Conservation (phyloP, 2,329 filamentous ascomycete genomes). For the Paracamarosporium sp. region DNA sequence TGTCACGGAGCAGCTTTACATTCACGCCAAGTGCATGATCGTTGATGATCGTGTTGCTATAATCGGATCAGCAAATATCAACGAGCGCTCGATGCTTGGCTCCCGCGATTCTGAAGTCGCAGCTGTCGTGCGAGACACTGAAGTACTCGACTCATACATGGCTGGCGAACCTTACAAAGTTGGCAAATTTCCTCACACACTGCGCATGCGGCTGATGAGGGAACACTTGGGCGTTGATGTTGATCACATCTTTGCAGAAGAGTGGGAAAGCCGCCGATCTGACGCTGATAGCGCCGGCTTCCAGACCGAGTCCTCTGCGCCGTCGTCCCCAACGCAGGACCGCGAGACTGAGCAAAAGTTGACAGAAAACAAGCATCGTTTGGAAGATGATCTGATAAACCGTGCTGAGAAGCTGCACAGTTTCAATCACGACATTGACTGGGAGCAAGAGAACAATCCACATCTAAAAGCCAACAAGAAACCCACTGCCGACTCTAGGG, state of each 20-base stretch:
- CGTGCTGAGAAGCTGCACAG: conserved; percentile 66
- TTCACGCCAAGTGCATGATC: conserved; percentile 96
- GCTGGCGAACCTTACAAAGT: conserved; percentile 87
- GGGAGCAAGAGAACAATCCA: conserved; percentile 64
- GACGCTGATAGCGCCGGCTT: conserved; percentile 74
- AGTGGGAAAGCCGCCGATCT: conserved; percentile 40
- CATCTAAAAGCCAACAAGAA: conserved; percentile 63
- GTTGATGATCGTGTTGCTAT: conserved; percentile 92
- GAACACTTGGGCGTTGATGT: conserved; percentile 97
- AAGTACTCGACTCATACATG: conserved; percentile 93
- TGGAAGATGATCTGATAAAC: conserved; percentile 64
- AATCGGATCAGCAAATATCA: conserved; percentile 98
- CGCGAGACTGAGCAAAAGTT: conserved; percentile 48
- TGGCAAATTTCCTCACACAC: conserved; percentile 88
- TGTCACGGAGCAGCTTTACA: conserved; percentile 96
- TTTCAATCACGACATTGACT: conserved; percentile 78
- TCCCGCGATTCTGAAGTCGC: conserved; percentile 91
- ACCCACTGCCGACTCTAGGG: conserved; percentile 62
- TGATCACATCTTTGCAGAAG: conserved; percentile 70
- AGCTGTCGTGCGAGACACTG: conserved; percentile 87
- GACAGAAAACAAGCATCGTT: conserved; percentile 47
- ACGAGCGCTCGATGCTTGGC: conserved; percentile 94
- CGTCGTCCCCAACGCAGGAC: conserved; percentile 41
- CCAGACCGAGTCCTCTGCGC: conserved; percentile 43
- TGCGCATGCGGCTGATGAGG: conserved; percentile 92